Base-by-base conservation (phyloP, 83 land plant species). In the Picea engelmannii region DNA sequence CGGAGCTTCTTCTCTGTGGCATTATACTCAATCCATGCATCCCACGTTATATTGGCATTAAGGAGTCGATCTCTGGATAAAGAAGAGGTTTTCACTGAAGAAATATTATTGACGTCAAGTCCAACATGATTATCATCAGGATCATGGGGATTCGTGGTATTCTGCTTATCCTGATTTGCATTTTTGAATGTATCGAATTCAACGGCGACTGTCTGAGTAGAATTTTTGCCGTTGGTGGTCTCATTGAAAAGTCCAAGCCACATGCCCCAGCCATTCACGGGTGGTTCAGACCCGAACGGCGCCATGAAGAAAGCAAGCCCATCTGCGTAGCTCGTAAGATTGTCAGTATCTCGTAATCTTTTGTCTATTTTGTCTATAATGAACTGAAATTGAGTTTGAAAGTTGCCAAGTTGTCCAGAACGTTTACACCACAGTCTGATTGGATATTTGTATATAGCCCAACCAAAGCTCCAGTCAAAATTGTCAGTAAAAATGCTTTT, bases 231-330 rank as follows among this genome's bases (percentile, higher is more conserved):
- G 69, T 82, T 84, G 60, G 82, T 80, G 83, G 80, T 17, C 4
- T 80, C 5, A 47, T 85, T 87, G 78, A 89, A 86, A 63, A 87
- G 84, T 66, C 89, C 91, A 17, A 89, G 84, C 81, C 70, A 89
- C 27, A 73, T 82, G 44, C 90, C 93, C 42, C 40, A 44, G 85
- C 89, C 87, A 5, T 42, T 60, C 24, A 27, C 83, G n/a, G 35
- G 91, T 6, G 59, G 63, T 3, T 38, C 2, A 44, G 6, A n/a
- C 5, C 27, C 20, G 61, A 78, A 21, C 2, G 90, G 87, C 4
- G 84, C 85, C 52, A 91, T 85, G 78, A 85, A 15, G 59, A 91
- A 91, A 13, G 92, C 88, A 13, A 91, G 7, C 24, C 91, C 93
- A 16, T 89, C 93, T 21, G 85, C 93, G 6, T 47, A 3, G 27